Conservation (phyloP, 176 grass and related monocot genomes). For the Oryza brachyantha region DNA sequence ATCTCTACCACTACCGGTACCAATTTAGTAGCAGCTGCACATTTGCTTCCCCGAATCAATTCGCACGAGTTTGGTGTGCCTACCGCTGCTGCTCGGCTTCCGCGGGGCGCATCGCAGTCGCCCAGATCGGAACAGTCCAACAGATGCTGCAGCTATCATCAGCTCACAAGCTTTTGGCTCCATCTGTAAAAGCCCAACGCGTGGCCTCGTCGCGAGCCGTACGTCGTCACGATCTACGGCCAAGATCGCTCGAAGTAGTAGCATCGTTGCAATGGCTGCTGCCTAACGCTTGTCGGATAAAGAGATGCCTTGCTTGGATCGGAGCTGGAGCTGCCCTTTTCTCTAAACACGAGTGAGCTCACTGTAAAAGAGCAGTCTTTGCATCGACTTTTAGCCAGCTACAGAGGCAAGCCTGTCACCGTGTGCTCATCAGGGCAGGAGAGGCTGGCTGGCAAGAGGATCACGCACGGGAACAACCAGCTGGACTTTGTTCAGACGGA, state of each 20-base stretch:
- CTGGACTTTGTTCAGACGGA: conserved; percentile 33
- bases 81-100: conserved; percentile 10
- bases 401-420: conserved; percentile 31
- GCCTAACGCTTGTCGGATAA: conserved; percentile 33
- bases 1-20: not conserved
- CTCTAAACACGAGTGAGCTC: not conserved
- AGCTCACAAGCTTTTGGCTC: not conserved
- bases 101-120: conserved; percentile 18
- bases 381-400: conserved; percentile 30
- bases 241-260: not conserved
- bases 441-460: conserved; percentile 4
- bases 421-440: not conserved
- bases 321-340: conserved; percentile 28
- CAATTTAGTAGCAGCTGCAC: not conserved
- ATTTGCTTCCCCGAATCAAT: not conserved
- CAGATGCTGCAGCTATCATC: not conserved
- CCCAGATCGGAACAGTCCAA: conserved; percentile 45
- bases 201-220: not conserved
- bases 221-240: conserved; percentile 31
- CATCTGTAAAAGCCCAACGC: conserved; percentile 37
- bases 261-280: not conserved
- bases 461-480: not conserved
- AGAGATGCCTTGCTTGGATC: conserved; percentile 38
- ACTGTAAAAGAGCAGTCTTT: conserved; percentile 24
- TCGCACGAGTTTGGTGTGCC: conserved; percentile 14